phyloP scores from a whole-genome alignment of 495 filamentous ascomycete species.

The Pyronema omphalodes region DNA sequence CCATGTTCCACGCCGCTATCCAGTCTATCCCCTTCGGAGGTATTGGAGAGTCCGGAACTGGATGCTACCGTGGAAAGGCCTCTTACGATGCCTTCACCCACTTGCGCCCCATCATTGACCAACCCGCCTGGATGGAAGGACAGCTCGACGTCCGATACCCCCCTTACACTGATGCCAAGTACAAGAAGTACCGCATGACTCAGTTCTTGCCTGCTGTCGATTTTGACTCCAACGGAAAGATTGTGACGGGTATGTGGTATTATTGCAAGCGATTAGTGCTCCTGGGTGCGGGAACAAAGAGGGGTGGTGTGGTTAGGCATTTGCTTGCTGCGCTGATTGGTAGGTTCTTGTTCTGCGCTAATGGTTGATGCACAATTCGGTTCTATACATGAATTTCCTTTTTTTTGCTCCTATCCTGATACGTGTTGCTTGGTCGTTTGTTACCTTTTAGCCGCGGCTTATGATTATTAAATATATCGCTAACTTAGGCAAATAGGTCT shows the following conservation, averaged over 20 bases:
- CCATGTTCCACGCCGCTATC: slow-evolving; percentile 59
- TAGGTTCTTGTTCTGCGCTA: no score
- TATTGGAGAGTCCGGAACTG: slow-evolving; percentile 68
- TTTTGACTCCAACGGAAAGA: slow-evolving; percentile 5
- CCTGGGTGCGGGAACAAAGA: no score
- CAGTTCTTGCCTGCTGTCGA: slow-evolving; percentile 4
- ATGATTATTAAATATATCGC: no score
- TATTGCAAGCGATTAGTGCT: no score
- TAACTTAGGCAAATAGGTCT: no score
- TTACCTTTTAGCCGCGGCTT: no score
- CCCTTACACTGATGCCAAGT: slow-evolving; percentile 10
- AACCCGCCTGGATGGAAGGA: slow-evolving; percentile 17
- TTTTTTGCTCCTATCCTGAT: no score
- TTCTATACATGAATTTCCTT: no score
- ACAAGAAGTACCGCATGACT: slow-evolving; percentile 3
- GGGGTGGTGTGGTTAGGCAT: no score
- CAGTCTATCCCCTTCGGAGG: slow-evolving; percentile 74
- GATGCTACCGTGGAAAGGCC: slow-evolving; percentile 56
- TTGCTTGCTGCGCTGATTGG: no score
- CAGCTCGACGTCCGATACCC: slow-evolving; percentile 12
- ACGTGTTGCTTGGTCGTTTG: no score
- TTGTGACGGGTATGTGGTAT: background rate
- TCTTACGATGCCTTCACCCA: slow-evolving; percentile 54
- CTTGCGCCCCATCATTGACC: slow-evolving; percentile 13
- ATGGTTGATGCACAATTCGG: no score